A percentile compares a stretch with the other conserved stretches of the same genome.
These are phyloP conservation scores for Coemansia sp. DNA, from an alignment of 192 early-diverging fungal genomes.

Conservation along the genomic window DNA sequence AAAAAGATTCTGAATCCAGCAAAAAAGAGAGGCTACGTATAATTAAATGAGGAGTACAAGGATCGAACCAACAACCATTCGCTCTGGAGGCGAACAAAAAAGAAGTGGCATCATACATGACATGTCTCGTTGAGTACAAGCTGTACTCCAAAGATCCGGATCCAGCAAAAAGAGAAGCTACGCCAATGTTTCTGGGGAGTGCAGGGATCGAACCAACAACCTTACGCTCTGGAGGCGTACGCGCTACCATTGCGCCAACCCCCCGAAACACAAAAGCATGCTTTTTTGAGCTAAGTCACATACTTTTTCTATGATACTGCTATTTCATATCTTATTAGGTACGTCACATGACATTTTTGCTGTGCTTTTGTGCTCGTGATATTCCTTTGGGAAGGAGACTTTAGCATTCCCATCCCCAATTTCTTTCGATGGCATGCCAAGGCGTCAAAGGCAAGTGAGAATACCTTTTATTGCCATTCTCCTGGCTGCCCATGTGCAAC, in stretches of 20 bases:
- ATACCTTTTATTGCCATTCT: too few species aligned
- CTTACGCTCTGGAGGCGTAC: constrained; percentile 54
- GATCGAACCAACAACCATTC: constrained; percentile 52
- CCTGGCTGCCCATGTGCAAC: too few species aligned
- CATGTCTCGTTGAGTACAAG: background rate
- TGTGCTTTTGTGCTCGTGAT: too few species aligned
- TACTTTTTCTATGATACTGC: background rate
- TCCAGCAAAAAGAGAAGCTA: background rate
- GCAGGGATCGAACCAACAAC: constrained; percentile 55
- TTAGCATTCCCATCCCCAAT: too few species aligned
- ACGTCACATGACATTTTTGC: too few species aligned
- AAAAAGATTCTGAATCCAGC: background rate
- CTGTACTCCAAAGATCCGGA: background rate
- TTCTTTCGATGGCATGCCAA: too few species aligned
- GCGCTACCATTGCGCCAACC: constrained; percentile 52
- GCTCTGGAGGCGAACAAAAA: constrained; percentile 36
- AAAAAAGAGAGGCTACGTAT: background rate
- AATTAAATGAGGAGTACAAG: constrained; percentile 21
- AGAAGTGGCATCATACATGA: too few species aligned
- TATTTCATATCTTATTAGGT: too few species aligned
- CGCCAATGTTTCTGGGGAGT: constrained; percentile 15
- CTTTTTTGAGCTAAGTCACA: background rate
- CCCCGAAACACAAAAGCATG: constrained; percentile 11
- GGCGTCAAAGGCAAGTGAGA: too few species aligned
- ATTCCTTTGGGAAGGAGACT: too few species aligned